Base-by-base conservation (phyloP, 345 rosid species). In the Cochlearia excelsa region DNA sequence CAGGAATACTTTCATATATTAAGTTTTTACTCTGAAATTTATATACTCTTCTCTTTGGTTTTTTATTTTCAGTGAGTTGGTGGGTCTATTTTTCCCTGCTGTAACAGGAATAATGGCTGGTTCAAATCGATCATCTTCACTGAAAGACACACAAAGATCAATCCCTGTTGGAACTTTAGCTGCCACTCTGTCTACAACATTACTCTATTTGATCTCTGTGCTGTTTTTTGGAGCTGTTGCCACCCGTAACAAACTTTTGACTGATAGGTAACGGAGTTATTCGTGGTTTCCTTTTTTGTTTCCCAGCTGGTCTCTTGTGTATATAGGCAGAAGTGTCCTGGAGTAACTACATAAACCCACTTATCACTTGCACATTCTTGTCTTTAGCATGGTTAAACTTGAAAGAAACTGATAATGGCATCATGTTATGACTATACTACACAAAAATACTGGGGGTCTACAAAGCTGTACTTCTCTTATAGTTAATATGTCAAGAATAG, bases 81-180 rank as follows among this genome's bases (percentile, higher is more conserved):
- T 94, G 54, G 97, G 99, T 70, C 90, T 94, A 60, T 94, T 90
- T 78, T 94, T 94, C 75, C 99, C 99, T 67, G 97, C 99, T 52
- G 99, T 93, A 51, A 93, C 99, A 5, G 99, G 97, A 71, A 89
- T 93, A 57, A 87, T 94, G 99, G 96, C 99, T 27, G 97, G 99
- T 48, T 94, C 97, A 57, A 94, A 94, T 76, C 81, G 99, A 76
- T 94, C 97, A 62, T 88, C 96, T 28, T 85, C 93, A 35, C 82
- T 94, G 44, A 90, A 85, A 75, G 99, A 94, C 66, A 94, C 99
- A 4, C 99, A 94, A 67, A 92, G 80, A 45, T 94, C 99, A 61
- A 94, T 94, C 67, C 97, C 99, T 1, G 4, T 90, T 29, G 99
- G 99, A 63, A 94, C 99, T 53, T 77, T 94, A 77, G 82, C 97